phyloP scores from a whole-genome alignment of 495 filamentous ascomycete genomes.

The Penicillium cataractarum region DNA sequence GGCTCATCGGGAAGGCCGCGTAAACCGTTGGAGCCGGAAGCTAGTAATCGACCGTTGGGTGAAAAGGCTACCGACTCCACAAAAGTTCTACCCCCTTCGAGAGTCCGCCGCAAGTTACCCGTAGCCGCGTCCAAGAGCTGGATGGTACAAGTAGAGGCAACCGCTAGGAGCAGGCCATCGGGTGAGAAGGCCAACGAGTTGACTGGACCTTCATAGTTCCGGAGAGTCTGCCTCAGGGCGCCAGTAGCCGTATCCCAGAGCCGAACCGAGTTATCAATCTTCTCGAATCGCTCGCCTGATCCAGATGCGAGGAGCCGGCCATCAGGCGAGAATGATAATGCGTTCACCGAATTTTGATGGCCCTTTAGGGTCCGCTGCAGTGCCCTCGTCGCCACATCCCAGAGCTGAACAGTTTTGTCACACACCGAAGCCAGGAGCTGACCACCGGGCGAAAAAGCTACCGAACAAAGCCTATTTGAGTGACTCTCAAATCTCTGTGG shows the following conservation, averaged over 20 bases:
- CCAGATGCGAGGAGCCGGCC: no score
- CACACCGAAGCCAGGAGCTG: constrained; percentile 18
- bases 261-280: no score
- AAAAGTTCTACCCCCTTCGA: constrained; percentile 22
- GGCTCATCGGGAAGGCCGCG: constrained; percentile 9
- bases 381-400: constrained; percentile 24
- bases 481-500: not conserved
- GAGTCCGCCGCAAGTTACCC: constrained; percentile 10
- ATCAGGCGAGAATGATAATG: constrained; percentile 32
- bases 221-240: no score
- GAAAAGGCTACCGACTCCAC: constrained; percentile 28
- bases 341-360: not conserved
- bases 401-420: constrained; percentile 32
- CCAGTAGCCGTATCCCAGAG: no score
- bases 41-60: constrained; percentile 7
- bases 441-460: constrained; percentile 15
- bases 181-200: constrained; percentile 7
- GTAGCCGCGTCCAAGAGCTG: constrained; percentile 2
- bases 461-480: constrained; percentile 15
- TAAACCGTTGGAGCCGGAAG: constrained; percentile 19
- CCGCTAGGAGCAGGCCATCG: constrained; percentile 9
- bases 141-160: constrained; percentile 27
- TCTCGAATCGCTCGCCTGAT: constrained; percentile 19
- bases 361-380: constrained; percentile 14
- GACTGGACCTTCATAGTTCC: no score